Conservation (phyloP, 768 basidiomycete genomes). For the Phanerochaete carnosa region DNA sequence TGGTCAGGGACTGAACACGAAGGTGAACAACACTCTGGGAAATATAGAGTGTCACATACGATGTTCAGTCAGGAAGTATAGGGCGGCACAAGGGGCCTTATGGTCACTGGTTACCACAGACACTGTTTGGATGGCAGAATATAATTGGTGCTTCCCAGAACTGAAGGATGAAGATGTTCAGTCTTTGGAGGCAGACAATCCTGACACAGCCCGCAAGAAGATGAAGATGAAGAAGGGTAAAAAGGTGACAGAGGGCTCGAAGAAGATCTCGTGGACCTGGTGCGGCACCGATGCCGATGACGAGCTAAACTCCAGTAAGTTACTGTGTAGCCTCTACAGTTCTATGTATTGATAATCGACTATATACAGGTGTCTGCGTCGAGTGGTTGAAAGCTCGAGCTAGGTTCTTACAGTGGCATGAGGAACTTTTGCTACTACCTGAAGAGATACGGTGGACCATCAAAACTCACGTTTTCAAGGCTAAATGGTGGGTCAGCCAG, state of each 20-base stretch:
- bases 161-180: neutral
- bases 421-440: neutral
- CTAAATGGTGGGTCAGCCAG: neutral
- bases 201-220: neutral
- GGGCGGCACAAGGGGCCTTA: neutral
- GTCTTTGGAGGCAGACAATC: neutral
- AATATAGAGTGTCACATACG: neutral
- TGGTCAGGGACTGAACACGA: constrained; percentile 10
- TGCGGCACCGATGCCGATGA: neutral
- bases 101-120: neutral
- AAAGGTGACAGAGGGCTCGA: neutral
- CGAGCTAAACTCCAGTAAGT: no score
- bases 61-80: neutral
- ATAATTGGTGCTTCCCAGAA: neutral
- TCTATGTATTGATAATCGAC: no score
- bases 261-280: constrained; percentile 2
- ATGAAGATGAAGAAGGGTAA: neutral
- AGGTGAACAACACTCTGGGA: neutral
- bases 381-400: constrained; percentile 6
- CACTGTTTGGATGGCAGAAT: neutral
- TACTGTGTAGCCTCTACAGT: neutral
- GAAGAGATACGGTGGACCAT: constrained; percentile 1
- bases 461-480: neutral
- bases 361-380: constrained; percentile 1
- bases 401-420: neutral